A percentile compares a stretch with the other conserved stretches of the same genome.
Evolutionary conservation across 1,284 basidiomycete genomes (phyloP).

Genomic region (Agaricales sp.): DNA sequence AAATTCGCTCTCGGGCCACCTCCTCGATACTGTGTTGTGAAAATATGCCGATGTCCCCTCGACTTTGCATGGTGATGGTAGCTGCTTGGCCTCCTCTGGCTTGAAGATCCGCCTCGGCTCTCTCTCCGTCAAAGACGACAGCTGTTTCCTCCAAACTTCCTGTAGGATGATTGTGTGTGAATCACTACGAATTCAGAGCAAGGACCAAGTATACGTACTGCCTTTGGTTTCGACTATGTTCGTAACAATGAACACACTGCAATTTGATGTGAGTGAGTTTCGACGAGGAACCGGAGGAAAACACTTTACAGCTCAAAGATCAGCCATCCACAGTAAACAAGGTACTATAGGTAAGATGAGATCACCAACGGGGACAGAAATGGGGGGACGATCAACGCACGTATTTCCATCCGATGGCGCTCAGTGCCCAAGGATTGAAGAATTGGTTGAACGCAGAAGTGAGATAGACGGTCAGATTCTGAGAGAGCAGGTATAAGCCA

Average conservation of each 20-base stretch:
- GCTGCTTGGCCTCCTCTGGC: constrained; percentile 41
- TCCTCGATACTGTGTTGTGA: not conserved
- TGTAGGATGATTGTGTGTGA: constrained; percentile 17
- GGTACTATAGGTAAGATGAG: constrained; percentile 52
- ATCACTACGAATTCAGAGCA: not conserved
- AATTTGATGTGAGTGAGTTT: too few species aligned
- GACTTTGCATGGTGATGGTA: constrained; percentile 23
- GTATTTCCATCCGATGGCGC: constrained; percentile 30
- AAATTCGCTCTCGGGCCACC: not conserved
- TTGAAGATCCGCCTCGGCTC: constrained; percentile 31
- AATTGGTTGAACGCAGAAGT: constrained; percentile 63
- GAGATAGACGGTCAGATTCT: constrained; percentile 49
- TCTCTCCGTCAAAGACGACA: constrained; percentile 50
- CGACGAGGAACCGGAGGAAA: too few species aligned
- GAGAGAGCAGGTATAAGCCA: constrained; percentile 3
- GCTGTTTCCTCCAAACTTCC: constrained; percentile 61
- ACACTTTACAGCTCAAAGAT: constrained; percentile 37
- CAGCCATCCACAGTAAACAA: constrained; percentile 54
- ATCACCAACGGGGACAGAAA: not conserved
- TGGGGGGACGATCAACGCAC: not conserved
- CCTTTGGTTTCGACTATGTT: constrained; percentile 57
- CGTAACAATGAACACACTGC: constrained; percentile 34
- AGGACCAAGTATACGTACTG: constrained; percentile 11
- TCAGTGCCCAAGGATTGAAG: constrained; percentile 61
- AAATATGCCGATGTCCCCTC: not conserved